Percentiles rank a stretch among this genome's conserved stretches.
These are phyloP conservation scores for Sclerotinia subarctica DNA, from an alignment of 2,329 filamentous ascomycete genomes.

Conservation along the genomic window DNA sequence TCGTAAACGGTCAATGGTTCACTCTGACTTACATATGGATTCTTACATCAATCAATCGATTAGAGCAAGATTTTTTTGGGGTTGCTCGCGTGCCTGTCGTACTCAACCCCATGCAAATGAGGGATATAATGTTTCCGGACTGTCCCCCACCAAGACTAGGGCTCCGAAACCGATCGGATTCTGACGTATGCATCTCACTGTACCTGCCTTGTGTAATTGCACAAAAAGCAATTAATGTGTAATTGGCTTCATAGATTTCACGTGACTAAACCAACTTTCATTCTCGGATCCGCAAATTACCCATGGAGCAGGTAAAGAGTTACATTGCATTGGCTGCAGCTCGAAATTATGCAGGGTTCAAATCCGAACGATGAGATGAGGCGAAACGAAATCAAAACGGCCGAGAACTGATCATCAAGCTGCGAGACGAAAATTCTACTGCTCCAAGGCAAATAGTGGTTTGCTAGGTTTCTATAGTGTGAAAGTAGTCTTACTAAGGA, in stretches of 20 bases:
- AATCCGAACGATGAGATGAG: slow-evolving; percentile 13
- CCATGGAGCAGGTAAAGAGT: slow-evolving; percentile 9
- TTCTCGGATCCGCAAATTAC: not conserved
- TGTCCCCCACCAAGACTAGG: not conserved
- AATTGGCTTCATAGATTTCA: not conserved
- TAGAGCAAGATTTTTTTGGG: not conserved
- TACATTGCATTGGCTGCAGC: not conserved
- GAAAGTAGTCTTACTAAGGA: not conserved
- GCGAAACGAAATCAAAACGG: slow-evolving; percentile 4
- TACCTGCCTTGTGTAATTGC: slow-evolving; percentile 6
- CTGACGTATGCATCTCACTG: slow-evolving; percentile 10
- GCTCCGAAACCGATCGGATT: not conserved
- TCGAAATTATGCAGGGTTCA: not conserved
- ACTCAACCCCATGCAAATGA: slow-evolving; percentile 8
- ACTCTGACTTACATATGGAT: slow-evolving; percentile 13
- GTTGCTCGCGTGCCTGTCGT: not conserved
- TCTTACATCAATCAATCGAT: slow-evolving; percentile 4
- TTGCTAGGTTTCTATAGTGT: not conserved
- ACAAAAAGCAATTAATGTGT: not conserved
- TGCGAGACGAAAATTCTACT: slow-evolving; percentile 6
- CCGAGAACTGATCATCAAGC: not conserved
- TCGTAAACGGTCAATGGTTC: slow-evolving; percentile 3
- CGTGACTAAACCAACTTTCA: not conserved
- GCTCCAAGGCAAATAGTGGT: not conserved
- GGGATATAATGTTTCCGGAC: slow-evolving; percentile 19